These are phyloP conservation scores for Boletus vermiculosoides DNA, from an alignment of 768 basidiomycete genomes.

Conservation along the genomic window DNA sequence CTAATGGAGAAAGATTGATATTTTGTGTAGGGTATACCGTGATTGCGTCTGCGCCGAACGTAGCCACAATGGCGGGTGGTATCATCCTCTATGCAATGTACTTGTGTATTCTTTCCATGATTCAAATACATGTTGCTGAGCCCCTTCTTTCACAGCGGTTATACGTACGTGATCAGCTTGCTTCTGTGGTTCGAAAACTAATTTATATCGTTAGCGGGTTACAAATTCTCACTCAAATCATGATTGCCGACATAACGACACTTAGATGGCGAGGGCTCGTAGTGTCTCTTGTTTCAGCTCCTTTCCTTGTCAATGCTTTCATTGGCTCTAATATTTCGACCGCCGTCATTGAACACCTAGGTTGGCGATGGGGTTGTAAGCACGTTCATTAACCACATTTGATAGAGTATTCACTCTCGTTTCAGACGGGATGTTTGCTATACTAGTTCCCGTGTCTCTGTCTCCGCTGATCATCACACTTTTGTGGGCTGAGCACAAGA, in stretches of 20 bases:
- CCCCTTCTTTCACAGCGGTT: conserved; percentile 44
- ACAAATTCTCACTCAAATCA: conserved; percentile 61
- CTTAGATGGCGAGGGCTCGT: conserved; percentile 57
- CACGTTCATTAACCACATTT: conserved; percentile 11
- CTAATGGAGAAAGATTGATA: not conserved
- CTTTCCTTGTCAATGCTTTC: conserved; percentile 63
- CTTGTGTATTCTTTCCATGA: conserved; percentile 14
- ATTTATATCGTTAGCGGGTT: conserved; percentile 41
- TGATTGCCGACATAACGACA: conserved; percentile 62
- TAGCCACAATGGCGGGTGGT: conserved; percentile 49
- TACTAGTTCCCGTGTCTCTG: conserved; percentile 51
- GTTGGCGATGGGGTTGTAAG: conserved; percentile 73
- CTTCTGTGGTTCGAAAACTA: not conserved
- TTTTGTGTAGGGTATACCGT: conserved; percentile 44
- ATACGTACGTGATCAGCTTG: conserved; percentile 44
- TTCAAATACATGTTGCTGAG: conserved; percentile 20
- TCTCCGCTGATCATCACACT: conserved; percentile 53
- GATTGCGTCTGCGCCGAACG: conserved; percentile 49
- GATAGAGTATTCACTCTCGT: conserved; percentile 1
- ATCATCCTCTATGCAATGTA: conserved; percentile 59
- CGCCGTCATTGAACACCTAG: conserved; percentile 40
- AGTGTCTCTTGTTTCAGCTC: conserved; percentile 44
- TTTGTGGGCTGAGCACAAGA: conserved; percentile 53
- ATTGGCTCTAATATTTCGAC: conserved; percentile 63
- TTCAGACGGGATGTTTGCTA: conserved; percentile 56